phyloP scores from a whole-genome alignment of 2,329 filamentous ascomycete species.

The Penicillium brevicompactum region DNA sequence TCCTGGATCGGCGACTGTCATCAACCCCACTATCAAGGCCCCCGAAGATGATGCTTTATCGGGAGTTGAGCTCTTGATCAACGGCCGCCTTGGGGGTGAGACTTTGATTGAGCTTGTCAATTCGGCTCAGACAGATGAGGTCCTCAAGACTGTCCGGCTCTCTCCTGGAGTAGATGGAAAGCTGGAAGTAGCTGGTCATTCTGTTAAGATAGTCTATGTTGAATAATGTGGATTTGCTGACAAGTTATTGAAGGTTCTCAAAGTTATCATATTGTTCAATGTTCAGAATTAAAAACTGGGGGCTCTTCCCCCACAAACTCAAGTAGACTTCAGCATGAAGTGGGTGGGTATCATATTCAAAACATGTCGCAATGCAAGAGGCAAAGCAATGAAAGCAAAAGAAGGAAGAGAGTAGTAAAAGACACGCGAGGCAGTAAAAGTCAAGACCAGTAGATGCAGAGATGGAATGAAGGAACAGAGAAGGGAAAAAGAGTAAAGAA shows the following conservation, averaged over 20 bases:
- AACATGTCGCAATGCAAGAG: slow-evolving; percentile 11
- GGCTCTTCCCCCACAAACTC: slow-evolving; percentile 1
- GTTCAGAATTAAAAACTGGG: slow-evolving; percentile 5
- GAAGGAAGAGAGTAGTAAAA: not conserved
- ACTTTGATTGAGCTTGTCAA: slow-evolving; percentile 30
- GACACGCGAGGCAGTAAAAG: not conserved
- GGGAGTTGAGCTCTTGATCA: slow-evolving; percentile 35
- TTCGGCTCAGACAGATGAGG: slow-evolving; percentile 26
- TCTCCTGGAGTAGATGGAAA: slow-evolving; percentile 14
- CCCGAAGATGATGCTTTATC: slow-evolving; percentile 31
- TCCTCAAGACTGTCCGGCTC: slow-evolving; percentile 27
- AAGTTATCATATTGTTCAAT: slow-evolving; percentile 6
- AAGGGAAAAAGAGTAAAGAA: not conserved
- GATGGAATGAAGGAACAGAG: not conserved
- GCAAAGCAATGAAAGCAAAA: slow-evolving; percentile 14
- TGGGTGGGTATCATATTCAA: slow-evolving; percentile 28
- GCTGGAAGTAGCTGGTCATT: slow-evolving; percentile 19
- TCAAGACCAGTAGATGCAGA: not conserved
- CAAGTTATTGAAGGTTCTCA: not conserved
- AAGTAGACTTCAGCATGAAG: slow-evolving; percentile 13
- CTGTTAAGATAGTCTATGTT: slow-evolving; percentile 27
- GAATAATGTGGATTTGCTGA: slow-evolving; percentile 2
- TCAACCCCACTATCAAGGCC: slow-evolving; percentile 29
- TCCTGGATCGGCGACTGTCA: slow-evolving; percentile 40
- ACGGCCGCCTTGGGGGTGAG: slow-evolving; percentile 23